Conservation (phyloP, 1,284 basidiomycete species). For the Cronartium ribicola region DNA sequence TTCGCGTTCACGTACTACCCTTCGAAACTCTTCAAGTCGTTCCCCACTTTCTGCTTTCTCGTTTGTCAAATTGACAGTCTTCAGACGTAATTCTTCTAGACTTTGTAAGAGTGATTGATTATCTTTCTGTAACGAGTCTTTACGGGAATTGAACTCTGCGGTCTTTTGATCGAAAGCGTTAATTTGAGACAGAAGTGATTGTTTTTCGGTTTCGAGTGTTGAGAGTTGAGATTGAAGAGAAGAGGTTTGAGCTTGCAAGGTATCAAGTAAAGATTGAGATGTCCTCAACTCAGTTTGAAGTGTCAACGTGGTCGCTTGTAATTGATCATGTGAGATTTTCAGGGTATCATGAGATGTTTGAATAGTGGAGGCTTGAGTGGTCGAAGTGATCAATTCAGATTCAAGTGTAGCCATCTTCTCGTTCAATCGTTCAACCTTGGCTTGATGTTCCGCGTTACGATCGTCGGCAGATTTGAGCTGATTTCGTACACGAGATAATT, state of each 20-base stretch:
- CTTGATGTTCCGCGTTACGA: conserved; percentile 11
- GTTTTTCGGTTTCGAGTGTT: conserved; percentile 14
- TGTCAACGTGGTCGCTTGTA: conserved; percentile 9
- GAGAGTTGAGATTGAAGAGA: conserved; percentile 30
- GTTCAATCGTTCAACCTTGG: conserved; percentile 11
- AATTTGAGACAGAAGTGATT: conserved; percentile 9
- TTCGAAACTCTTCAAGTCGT: conserved; percentile 24
- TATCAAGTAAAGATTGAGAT: conserved; percentile 13
- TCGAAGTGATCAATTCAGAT: conserved; percentile 9
- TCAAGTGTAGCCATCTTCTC: conserved; percentile 7
- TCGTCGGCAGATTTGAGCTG: conserved; percentile 23
- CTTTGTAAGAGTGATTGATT: conserved; percentile 38
- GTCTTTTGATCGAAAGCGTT: conserved; percentile 23
- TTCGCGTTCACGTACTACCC: conserved; percentile 31
- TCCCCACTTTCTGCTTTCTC: conserved; percentile 32
- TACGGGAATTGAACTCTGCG: conserved; percentile 11
- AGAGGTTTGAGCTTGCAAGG: conserved; percentile 13
- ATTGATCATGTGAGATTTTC: conserved; percentile 18
- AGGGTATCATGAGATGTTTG: conserved; percentile 21
- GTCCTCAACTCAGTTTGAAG: conserved; percentile 12
- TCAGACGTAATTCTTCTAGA: conserved; percentile 31
- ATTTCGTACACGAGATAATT: conserved; percentile 28
- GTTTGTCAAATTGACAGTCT: conserved; percentile 18
- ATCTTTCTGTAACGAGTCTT: conserved; percentile 29
- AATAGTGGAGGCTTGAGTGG: not conserved